phyloP scores from a whole-genome alignment of 106 monocot genomes.

The Dioscorea zingiberensis region DNA sequence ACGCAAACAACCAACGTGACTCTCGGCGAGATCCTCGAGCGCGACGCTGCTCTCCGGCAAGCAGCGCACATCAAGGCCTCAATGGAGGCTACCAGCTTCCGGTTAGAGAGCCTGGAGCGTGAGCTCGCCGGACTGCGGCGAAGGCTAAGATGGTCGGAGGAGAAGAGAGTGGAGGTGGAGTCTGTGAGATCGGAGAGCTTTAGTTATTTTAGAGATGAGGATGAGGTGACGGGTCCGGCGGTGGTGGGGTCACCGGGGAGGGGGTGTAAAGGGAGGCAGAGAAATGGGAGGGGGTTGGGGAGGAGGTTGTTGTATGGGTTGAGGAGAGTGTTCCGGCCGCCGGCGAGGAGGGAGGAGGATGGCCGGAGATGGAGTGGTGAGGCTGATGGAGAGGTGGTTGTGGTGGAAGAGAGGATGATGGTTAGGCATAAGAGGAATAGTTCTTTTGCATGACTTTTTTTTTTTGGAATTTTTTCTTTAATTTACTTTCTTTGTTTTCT shows the following conservation, averaged over 20 bases:
- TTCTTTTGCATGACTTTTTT: slow-evolving; percentile 12
- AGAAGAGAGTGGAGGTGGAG: slow-evolving; percentile 18
- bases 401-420: neutral
- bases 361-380: slow-evolving; percentile 4
- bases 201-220: slow-evolving; percentile 14
- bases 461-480: too few species aligned
- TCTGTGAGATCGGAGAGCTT: slow-evolving; percentile 42
- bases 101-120: slow-evolving; percentile 60
- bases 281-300: slow-evolving; percentile 20
- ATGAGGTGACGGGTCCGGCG: slow-evolving; percentile 2
- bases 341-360: slow-evolving; percentile 8
- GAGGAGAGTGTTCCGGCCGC: slow-evolving; percentile 41
- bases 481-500: too few species aligned
- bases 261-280: slow-evolving; percentile 3
- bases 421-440: slow-evolving; percentile 12
- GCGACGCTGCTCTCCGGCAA: slow-evolving; percentile 55
- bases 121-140: slow-evolving; percentile 50
- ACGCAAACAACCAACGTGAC: slow-evolving; percentile 13
- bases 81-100: slow-evolving; percentile 54
- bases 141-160: slow-evolving; percentile 41
- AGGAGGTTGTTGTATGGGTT: slow-evolving; percentile 52
- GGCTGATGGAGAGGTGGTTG: neutral
- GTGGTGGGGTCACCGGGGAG: neutral
- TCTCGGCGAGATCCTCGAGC: slow-evolving; percentile 66
- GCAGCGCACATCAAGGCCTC: slow-evolving; percentile 42